Percentiles rank a stretch among this genome's conserved stretches.
These are phyloP conservation scores for Puccinia hordei DNA, from an alignment of 1,284 basidiomycete species.

Conservation along the genomic window DNA sequence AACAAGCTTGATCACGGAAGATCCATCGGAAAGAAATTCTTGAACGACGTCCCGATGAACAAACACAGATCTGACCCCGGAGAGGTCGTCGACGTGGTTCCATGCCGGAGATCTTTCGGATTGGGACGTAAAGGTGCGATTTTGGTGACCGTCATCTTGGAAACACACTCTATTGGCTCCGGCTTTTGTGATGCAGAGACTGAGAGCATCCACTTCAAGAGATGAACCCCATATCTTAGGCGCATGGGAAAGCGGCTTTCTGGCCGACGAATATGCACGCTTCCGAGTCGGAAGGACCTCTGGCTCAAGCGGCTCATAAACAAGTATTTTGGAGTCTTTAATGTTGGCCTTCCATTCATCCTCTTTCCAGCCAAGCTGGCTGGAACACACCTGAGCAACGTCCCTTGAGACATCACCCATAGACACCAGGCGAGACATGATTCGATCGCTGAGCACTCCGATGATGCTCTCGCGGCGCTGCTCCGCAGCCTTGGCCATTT, in stretches of 20 bases:
- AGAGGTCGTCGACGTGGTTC: background rate
- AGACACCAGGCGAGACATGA: background rate
- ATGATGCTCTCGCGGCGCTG: background rate
- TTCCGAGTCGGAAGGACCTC: background rate
- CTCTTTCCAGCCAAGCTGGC: constrained; percentile 8
- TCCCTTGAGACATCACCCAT: background rate
- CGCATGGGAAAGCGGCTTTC: background rate
- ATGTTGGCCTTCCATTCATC: background rate
- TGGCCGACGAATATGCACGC: background rate
- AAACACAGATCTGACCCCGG: constrained; percentile 16
- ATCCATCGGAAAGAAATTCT: constrained; percentile 4
- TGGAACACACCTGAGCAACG: constrained; percentile 7
- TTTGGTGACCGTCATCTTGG: background rate
- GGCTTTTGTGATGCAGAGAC: constrained; percentile 11
- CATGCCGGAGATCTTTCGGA: background rate
- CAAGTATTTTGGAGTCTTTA: background rate
- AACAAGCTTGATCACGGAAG: background rate
- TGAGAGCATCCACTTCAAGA: constrained; percentile 12
- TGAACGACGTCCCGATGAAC: constrained; percentile 8
- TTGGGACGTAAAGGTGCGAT: background rate
- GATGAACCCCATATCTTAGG: background rate
- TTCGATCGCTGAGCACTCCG: background rate
- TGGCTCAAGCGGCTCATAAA: background rate
- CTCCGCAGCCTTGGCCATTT: background rate
- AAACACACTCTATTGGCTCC: constrained; percentile 1